phyloP scores from a whole-genome alignment of 2,329 filamentous ascomycete species.

The Pleurostoma richardsiae region DNA sequence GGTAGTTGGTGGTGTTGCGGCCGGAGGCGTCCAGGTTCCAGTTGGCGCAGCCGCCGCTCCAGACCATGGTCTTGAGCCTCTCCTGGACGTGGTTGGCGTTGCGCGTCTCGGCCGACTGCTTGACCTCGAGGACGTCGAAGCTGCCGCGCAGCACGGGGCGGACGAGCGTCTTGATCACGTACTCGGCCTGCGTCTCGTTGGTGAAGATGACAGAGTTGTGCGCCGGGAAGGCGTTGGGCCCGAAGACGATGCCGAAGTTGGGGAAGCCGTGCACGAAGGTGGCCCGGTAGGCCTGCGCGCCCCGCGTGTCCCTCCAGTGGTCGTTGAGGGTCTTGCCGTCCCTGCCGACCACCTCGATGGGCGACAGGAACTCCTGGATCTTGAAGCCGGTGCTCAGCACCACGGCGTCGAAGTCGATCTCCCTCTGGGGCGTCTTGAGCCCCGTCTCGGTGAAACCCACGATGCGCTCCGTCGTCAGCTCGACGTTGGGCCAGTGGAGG shows the following conservation, averaged over 20 bases:
- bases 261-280: conserved; percentile 22
- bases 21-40: conserved; percentile 33
- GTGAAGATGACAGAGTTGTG: conserved; percentile 13
- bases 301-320: conserved; percentile 18
- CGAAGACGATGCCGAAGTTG: conserved; percentile 22
- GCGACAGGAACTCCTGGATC: conserved; percentile 15
- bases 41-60: conserved; percentile 29
- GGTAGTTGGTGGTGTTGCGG: conserved; percentile 28
- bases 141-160: conserved; percentile 13
- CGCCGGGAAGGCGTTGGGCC: conserved; percentile 13
- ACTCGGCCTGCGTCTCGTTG: conserved; percentile 14
- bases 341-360: conserved; percentile 18
- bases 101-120: conserved; percentile 21
- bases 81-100: conserved; percentile 23
- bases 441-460: conserved; percentile 16
- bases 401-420: conserved; percentile 18
- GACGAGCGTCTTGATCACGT: conserved; percentile 17
- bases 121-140: conserved; percentile 26
- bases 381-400: conserved; percentile 21
- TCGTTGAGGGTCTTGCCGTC: conserved; percentile 14
- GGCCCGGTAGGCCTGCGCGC: conserved; percentile 23
- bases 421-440: conserved; percentile 13
- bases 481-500: conserved; percentile 21
- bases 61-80: conserved; percentile 25
- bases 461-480: conserved; percentile 19